A percentile compares a stretch with the other conserved stretches of the same genome.
phyloP scores from a whole-genome alignment of 345 rosid genomes.

The Salix suchowensis region DNA sequence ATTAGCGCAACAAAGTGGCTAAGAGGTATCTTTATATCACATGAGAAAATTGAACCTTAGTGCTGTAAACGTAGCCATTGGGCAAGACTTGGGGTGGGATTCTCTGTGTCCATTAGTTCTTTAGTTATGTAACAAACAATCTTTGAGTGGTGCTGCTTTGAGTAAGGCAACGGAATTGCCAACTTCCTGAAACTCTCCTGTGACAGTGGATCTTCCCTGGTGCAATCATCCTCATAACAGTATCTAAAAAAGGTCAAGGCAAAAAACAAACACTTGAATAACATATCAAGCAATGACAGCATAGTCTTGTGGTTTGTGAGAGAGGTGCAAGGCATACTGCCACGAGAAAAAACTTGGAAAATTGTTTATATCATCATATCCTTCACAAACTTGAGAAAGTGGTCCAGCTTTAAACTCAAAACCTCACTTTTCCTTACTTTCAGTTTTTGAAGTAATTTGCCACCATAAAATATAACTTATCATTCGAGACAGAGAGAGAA shows the following conservation, averaged over 20 bases:
- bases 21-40: not conserved
- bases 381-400: not conserved
- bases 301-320: not conserved
- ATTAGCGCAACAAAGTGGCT: not conserved
- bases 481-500: too few relatives aligned
- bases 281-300: not conserved
- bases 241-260: constrained; percentile 55
- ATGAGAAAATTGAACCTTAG: constrained; percentile 54
- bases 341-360: not conserved
- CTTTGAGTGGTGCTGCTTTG: constrained; percentile 96
- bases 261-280: constrained; percentile 6
- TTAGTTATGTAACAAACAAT: constrained; percentile 93
- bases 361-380: not conserved
- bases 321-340: not conserved
- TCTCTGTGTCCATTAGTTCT: constrained; percentile 96
- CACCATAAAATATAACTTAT: not conserved
- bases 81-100: constrained; percentile 97
- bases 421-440: not conserved
- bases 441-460: not conserved
- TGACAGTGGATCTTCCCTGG: constrained; percentile 92
- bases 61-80: constrained; percentile 88
- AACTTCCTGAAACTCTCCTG: constrained; percentile 88
- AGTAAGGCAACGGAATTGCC: constrained; percentile 76
- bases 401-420: not conserved
- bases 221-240: constrained; percentile 78